Evolutionary conservation across 2,329 filamentous ascomycete genomes (phyloP).

Genomic region (Fusarium cicatricum): DNA sequence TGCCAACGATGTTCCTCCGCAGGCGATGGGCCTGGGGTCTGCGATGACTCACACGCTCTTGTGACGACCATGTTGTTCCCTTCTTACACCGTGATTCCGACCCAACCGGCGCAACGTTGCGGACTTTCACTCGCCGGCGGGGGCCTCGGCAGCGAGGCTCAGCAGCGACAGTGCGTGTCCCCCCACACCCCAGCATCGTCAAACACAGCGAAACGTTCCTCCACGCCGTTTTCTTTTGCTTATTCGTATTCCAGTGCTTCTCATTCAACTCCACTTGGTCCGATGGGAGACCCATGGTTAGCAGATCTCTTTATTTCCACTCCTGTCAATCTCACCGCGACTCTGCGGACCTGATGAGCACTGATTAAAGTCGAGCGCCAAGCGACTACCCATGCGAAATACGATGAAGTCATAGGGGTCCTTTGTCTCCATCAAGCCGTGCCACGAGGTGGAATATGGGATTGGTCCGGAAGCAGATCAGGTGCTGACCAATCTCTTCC

Average conservation of each 20-base stretch:
- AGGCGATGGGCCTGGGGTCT: slow-evolving; percentile 18
- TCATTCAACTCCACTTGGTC: slow-evolving; percentile 27
- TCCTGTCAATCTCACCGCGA: slow-evolving; percentile 34
- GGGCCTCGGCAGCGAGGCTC: slow-evolving; percentile 31
- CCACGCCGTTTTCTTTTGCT: slow-evolving; percentile 2
- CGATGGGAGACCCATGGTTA: slow-evolving; percentile 19
- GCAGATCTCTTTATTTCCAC: slow-evolving; percentile 32
- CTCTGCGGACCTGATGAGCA: slow-evolving; percentile 32
- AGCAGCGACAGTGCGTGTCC: slow-evolving; percentile 24
- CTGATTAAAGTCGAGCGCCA: slow-evolving; percentile 18
- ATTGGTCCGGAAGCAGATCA: slow-evolving; percentile 4
- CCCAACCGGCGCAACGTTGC: slow-evolving; percentile 32
- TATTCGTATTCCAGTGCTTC: slow-evolving; percentile 34
- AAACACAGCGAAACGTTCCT: neutral
- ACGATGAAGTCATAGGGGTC: slow-evolving; percentile 46
- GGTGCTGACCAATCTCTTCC: slow-evolving; percentile 5
- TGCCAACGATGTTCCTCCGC: slow-evolving; percentile 19
- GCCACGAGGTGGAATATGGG: slow-evolving; percentile 2
- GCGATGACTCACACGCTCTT: slow-evolving; percentile 37
- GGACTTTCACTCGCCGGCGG: slow-evolving; percentile 27
- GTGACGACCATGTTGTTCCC: slow-evolving; percentile 19
- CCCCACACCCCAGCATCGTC: slow-evolving; percentile 11
- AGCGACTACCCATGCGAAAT: slow-evolving; percentile 19
- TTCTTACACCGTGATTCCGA: slow-evolving; percentile 8
- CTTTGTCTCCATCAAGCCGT: slow-evolving; percentile 25